Conservation (phyloP, 1,284 basidiomycete species). For the Ganoderma leucocontextum region DNA sequence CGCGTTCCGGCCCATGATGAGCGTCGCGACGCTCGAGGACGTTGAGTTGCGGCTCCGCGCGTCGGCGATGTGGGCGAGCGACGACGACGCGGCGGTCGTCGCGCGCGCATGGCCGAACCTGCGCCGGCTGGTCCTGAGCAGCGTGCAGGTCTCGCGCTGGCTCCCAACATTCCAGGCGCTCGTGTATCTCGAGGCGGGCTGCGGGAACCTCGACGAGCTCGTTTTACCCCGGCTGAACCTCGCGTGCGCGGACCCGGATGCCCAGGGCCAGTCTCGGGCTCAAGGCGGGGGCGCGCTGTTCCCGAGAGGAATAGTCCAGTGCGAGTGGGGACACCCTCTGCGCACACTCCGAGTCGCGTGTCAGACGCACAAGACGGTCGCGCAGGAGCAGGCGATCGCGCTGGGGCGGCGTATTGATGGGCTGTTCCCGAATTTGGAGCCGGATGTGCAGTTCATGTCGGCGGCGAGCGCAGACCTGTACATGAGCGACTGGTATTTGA, state of each 20-base stretch:
- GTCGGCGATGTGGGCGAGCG: conserved; percentile 18
- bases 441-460: conserved; percentile 14
- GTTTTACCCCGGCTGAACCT: conserved; percentile 21
- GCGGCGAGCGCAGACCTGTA: conserved; percentile 16
- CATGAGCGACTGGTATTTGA: conserved; percentile 23
- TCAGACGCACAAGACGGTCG: conserved; percentile 16
- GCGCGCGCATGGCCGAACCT: conserved; percentile 17
- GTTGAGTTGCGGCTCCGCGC: conserved; percentile 20
- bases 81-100: conserved; percentile 15
- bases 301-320: background rate
- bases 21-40: conserved; percentile 20
- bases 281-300: background rate
- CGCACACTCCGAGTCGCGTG: conserved; percentile 16
- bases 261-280: background rate
- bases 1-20: conserved; percentile 18
- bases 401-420: conserved; percentile 13
- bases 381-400: conserved; percentile 6
- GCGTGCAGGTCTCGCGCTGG: conserved; percentile 6
- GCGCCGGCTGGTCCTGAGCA: conserved; percentile 22
- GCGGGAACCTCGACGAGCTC: conserved; percentile 16
- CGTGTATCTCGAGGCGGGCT: conserved; percentile 13
- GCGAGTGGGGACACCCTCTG: conserved; percentile 15
- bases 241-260: background rate
- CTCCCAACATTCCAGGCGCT: conserved; percentile 16
- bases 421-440: conserved; percentile 22